Base-by-base conservation (phyloP, 768 basidiomycete species). In the Pisolithus orientalis region DNA sequence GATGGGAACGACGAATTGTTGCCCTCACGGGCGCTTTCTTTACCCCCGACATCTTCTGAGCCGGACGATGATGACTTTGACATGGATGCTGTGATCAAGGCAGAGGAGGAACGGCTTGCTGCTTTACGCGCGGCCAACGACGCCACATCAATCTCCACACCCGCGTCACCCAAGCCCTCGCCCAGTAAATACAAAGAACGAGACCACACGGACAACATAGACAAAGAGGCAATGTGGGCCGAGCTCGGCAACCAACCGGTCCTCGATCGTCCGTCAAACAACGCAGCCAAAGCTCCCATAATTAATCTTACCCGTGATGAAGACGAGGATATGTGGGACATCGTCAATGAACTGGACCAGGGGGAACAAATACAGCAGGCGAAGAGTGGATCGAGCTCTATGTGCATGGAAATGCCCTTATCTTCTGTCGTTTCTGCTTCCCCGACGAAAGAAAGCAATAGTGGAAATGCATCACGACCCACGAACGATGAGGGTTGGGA, bases 271-370 rank as follows among this genome's bases (percentile, higher is more conserved):
- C 51, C 52, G 11, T 49, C 58, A 9, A 57, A 37, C 17, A 50
- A 43, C 32, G 48, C 24, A 3, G 40, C 37, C 3, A 39, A 49
- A 6, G 24, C 51, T 17, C 34, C 56, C 34, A 34, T 5, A 34
- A 34, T 11, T 34, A 21, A 21, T 2, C 34, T 34, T 43, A 34
- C 31, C 1, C 50, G 37, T 24, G 64, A 70, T 14, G 78, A 80
- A 6, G 83, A 86, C 32, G 80, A 81, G 39, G 87, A 87, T 6
- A 79, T 89, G 77, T 90, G 90, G 83, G 78, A 83, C 57, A 73
- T 85, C 39, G 69, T 88, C 49, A 61, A 76, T 39, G 81, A 87
- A 61, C 67, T 82, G 32, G 83, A 81, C 64, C 62, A 54, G 54
- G 59, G 43, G 16, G 52, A 51, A 28, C 53, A 56, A 10, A 52